Percentiles rank a stretch among this genome's conserved stretches.
Evolutionary conservation across 2,329 filamentous ascomycete species (phyloP).

Genomic region (Colletotrichum sp.): DNA sequence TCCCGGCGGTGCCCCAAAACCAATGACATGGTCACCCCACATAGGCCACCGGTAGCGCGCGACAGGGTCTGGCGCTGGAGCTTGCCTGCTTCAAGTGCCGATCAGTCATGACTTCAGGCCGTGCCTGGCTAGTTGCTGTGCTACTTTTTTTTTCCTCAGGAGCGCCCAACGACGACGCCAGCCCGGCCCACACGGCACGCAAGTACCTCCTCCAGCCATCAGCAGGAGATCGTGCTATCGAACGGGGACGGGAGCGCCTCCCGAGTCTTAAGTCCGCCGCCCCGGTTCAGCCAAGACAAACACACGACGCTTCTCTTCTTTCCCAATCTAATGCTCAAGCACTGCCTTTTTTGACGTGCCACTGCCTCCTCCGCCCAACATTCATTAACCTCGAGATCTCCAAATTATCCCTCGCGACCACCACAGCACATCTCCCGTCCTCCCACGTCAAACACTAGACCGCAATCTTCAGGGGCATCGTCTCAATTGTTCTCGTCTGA

Average conservation of each 20-base stretch:
- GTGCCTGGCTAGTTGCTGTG: neutral
- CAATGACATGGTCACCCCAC: constrained; percentile 20
- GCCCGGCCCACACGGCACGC: constrained; percentile 5
- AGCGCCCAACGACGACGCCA: neutral
- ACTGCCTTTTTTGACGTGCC: constrained; percentile 10
- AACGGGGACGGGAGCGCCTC: constrained; percentile 7
- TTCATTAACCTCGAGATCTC: neutral
- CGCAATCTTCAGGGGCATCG: neutral
- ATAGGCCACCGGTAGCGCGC: neutral
- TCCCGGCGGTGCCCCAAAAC: neutral
- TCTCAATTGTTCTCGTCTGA: neutral
- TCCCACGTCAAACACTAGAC: neutral
- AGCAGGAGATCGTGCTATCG: neutral
- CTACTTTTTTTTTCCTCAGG: neutral
- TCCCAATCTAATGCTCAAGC: constrained; percentile 4
- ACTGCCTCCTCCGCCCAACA: neutral
- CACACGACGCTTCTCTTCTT: neutral
- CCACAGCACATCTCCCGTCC: neutral
- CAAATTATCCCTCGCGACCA: neutral
- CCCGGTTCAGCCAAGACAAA: neutral
- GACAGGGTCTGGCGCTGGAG: neutral
- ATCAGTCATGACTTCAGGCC: constrained; percentile 18
- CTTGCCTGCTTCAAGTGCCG: constrained; percentile 7
- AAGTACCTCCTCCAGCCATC: neutral
- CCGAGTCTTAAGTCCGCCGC: constrained; percentile 9